Percentiles rank a stretch among this genome's conserved stretches.
phyloP scores from a whole-genome alignment of 2,329 filamentous ascomycete genomes.

The Stachybotrys elegans region DNA sequence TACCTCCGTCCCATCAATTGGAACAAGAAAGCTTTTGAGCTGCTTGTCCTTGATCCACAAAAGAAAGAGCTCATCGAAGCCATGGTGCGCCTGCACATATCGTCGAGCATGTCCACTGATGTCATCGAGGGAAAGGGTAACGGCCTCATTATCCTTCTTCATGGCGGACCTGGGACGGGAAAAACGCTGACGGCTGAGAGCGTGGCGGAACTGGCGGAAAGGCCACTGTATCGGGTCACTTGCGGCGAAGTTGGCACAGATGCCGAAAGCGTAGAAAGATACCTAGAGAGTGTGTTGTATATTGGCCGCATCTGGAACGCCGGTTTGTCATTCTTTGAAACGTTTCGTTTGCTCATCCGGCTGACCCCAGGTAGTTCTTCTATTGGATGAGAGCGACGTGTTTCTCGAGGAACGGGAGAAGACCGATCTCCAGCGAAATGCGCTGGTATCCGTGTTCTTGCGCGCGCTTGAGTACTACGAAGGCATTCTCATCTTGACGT shows the following conservation, averaged over 20 bases:
- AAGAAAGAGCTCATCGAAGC: background rate
- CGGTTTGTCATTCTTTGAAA: background rate
- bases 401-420: slow-evolving; percentile 15
- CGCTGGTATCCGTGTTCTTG: slow-evolving; percentile 22
- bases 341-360: background rate
- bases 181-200: slow-evolving; percentile 21
- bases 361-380: slow-evolving; percentile 11
- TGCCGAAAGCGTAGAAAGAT: slow-evolving; percentile 11
- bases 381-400: slow-evolving; percentile 20
- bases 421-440: slow-evolving; percentile 16
- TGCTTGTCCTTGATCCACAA: background rate
- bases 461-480: slow-evolving; percentile 27
- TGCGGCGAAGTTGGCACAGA: slow-evolving; percentile 17
- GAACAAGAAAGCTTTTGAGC: background rate
- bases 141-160: slow-evolving; percentile 21
- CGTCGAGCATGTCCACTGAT: slow-evolving; percentile 15
- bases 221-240: slow-evolving; percentile 17
- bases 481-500: slow-evolving; percentile 28
- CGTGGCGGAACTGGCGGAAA: slow-evolving; percentile 10
- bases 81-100: background rate
- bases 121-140: slow-evolving; percentile 23
- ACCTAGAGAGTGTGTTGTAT: slow-evolving; percentile 13
- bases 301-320: slow-evolving; percentile 16
- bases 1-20: background rate
- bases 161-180: slow-evolving; percentile 23